Base-by-base conservation (phyloP, 2,329 filamentous ascomycete species). In the Fusarium kyushuense region DNA sequence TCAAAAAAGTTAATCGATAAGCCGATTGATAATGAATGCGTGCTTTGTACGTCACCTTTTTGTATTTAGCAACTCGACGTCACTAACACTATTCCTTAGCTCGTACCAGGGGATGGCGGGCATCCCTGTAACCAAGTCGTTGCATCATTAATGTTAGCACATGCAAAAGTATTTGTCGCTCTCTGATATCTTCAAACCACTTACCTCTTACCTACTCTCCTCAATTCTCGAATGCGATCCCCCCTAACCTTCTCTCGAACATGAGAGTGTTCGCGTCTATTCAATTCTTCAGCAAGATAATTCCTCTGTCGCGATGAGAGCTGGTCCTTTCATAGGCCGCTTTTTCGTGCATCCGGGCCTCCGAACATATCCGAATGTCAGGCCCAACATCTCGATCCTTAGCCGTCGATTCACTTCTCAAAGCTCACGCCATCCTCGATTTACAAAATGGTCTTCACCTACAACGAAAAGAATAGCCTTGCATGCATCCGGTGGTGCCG, bases 301-400 rank as follows among this genome's bases (percentile, higher is more conserved):
- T 59, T 55, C 65, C 74, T 36, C 65, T 73, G 58, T 67, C 79
- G 80, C 78, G 66, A 86, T 87, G 84, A 84, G 81, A 75, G 73
- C 78, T 74, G 78, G 76, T 69, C 77, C 82, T 71, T 69, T 78
- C 58, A 66, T 83, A 41, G 77, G 82, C 78, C 81, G 83, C 72
- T 75, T 81, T 65, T 83, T 79, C 76, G 76, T 80, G 72, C 84
- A 75, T 70, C 75, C 78, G 49, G 75, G 72, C 68, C 61, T 78
- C 57, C 78, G 75, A 56, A 66, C 74, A 57, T 71, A 72, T 47
- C 53, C 61, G 62, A 72, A 71, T 54, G 57, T 46, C 45, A 54
- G 40, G 12, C 41, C 49, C 38, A 62, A 61, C 47, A 46, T 55
- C 35, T 33, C 57, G 55, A 63, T 56, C 41, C 49, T 74, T 36